Evolutionary conservation across 2,329 filamentous ascomycete genomes (phyloP).

Genomic region (Fusarium brachygibbosum): DNA sequence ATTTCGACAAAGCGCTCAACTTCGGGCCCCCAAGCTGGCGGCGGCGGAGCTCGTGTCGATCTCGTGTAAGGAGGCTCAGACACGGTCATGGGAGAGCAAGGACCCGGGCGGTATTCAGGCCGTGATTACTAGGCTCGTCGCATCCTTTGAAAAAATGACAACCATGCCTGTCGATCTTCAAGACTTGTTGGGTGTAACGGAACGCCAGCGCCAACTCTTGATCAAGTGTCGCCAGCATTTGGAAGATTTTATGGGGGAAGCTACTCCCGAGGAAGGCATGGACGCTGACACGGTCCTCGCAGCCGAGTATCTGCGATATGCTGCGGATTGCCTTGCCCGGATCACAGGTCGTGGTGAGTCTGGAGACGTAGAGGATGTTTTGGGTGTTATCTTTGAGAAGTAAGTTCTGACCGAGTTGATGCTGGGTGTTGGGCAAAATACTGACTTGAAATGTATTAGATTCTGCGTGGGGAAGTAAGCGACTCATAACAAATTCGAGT

Average conservation of each 20-base stretch:
- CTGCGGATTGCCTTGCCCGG: slow-evolving; percentile 82
- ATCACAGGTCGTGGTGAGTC: slow-evolving; percentile 89
- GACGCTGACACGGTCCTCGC: slow-evolving; percentile 89
- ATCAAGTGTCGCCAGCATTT: slow-evolving; percentile 79
- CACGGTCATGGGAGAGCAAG: slow-evolving; percentile 34
- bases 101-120: slow-evolving; percentile 76
- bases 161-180: slow-evolving; percentile 77
- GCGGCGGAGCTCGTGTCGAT: slow-evolving; percentile 64
- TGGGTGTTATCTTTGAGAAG: slow-evolving; percentile 99
- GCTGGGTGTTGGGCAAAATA: slow-evolving; percentile 15
- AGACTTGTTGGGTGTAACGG: slow-evolving; percentile 90
- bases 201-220: slow-evolving; percentile 87
- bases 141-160: slow-evolving; percentile 79
- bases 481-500: not conserved
- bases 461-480: slow-evolving; percentile 63
- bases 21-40: slow-evolving; percentile 45
- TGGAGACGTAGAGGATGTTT: slow-evolving; percentile 93
- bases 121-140: slow-evolving; percentile 76
- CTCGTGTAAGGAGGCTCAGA: slow-evolving; percentile 76
- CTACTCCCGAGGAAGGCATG: slow-evolving; percentile 54
- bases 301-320: slow-evolving; percentile 87
- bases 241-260: slow-evolving; percentile 77
- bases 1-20: slow-evolving; percentile 53
- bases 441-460: slow-evolving; percentile 49
- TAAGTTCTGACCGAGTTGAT: slow-evolving; percentile 61